These are phyloP conservation scores for Torulaspora maleeae DNA, from an alignment of 805 yeast species.

Conservation along the genomic window DNA sequence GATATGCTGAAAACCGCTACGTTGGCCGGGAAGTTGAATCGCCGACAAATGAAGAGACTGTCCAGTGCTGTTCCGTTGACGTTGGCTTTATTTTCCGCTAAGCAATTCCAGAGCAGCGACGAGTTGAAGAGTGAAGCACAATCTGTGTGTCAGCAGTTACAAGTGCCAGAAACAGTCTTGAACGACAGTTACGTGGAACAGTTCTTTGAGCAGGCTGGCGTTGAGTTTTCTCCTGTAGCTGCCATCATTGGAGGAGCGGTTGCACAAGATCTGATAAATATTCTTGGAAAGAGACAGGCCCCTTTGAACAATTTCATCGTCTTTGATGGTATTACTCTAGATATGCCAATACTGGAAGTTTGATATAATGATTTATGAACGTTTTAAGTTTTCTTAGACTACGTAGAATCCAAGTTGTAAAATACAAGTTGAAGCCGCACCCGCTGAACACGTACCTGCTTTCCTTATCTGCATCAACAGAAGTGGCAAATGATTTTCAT, in stretches of 20 bases:
- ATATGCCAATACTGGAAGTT: conserved; percentile 68
- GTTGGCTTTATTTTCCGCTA: conserved; percentile 51
- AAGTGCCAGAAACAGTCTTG: conserved; percentile 45
- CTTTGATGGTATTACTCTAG: conserved; percentile 64
- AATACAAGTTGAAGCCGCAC: conserved; percentile 4
- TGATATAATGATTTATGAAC: conserved; percentile 10
- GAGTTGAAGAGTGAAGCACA: conserved; percentile 33
- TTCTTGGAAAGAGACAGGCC: conserved; percentile 64
- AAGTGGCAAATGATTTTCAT: conserved; percentile 1
- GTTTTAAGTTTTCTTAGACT: conserved; percentile 2
- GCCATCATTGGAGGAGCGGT: conserved; percentile 87
- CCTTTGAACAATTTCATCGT: conserved; percentile 80
- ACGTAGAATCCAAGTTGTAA: conserved; percentile 4
- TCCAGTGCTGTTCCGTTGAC: conserved; percentile 45
- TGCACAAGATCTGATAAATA: conserved; percentile 87
- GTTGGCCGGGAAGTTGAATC: conserved; percentile 35
- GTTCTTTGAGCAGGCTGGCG: conserved; percentile 44
- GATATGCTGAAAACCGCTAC: conserved; percentile 37
- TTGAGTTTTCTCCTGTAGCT: conserved; percentile 77
- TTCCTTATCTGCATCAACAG: background rate
- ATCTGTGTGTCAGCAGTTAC: conserved; percentile 37
- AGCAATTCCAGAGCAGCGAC: conserved; percentile 23
- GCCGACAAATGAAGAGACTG: conserved; percentile 31
- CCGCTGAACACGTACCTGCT: background rate
- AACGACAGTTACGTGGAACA: conserved; percentile 38